These are phyloP conservation scores for Psilocybe mexicana DNA, from an alignment of 1,284 basidiomycete species.

Conservation along the genomic window DNA sequence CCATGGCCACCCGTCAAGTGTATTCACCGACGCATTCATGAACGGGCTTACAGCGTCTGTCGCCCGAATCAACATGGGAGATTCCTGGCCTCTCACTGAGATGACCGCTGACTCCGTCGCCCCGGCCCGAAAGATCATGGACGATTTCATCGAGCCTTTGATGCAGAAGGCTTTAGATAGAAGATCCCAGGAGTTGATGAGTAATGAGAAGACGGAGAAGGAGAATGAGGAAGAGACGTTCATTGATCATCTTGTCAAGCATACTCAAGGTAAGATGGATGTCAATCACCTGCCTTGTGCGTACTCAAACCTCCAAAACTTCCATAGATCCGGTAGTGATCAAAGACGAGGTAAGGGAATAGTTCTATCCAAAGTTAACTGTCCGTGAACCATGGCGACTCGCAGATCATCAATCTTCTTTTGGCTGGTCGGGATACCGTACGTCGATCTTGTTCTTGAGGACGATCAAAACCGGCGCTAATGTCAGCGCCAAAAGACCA, in stretches of 20 bases:
- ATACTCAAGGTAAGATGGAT: conserved; percentile 36
- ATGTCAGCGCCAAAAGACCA: conserved; percentile 21
- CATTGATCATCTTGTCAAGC: conserved; percentile 40
- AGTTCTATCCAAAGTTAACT: background rate
- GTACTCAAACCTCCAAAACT: background rate
- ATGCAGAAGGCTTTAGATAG: conserved; percentile 36
- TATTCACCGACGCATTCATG: conserved; percentile 42
- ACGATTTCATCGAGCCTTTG: conserved; percentile 45
- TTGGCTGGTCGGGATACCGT: conserved; percentile 40
- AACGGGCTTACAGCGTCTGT: conserved; percentile 37
- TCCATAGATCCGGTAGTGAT: conserved; percentile 16
- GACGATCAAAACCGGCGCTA: background rate
- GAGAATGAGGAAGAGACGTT: conserved; percentile 34
- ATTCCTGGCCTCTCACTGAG: conserved; percentile 44
- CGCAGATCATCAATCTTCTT: conserved; percentile 22
- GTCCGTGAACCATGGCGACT: background rate
- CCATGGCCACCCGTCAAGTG: conserved; percentile 30
- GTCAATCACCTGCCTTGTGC: background rate
- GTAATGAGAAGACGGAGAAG: conserved; percentile 13
- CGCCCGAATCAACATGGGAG: conserved; percentile 30
- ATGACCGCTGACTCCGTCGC: conserved; percentile 39
- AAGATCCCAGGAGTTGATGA: conserved; percentile 20
- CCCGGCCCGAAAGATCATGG: conserved; percentile 34
- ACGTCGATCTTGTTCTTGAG: background rate
- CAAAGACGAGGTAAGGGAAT: conserved; percentile 18